Evolutionary conservation across 192 early-diverging fungal species (phyloP), one percentile per base, ranked within the genome.

Genomic region (Coemansia guatemalensis): DNA sequence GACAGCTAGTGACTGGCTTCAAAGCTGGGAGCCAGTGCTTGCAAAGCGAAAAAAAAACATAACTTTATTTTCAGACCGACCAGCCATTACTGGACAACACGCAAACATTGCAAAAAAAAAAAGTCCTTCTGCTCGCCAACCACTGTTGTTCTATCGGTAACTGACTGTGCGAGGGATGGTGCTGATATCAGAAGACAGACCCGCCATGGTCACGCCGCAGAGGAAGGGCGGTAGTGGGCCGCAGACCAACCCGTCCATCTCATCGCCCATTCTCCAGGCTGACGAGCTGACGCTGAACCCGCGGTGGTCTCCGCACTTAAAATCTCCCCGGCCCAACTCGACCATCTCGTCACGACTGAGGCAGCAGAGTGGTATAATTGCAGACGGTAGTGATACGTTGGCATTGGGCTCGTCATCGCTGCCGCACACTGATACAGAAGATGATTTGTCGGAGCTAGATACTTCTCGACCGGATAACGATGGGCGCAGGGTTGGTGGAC

Each of bases 271-370:
- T 26, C 50, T 83, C 21, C 71, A 79, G 48, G 81, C 81, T 12
- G 81, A 83, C 48, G 81, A 83, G 56, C 72, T 83, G 11, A 72
- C 69, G 55, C 35, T 83, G 30, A 79, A 83, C 47, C 81, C 81
- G 49, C 76, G 76, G 41, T 83, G 81, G 81, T 83, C 81, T 0
- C 81, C 81, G 8, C 73, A 74, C 25, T 52, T 78, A 23, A 77
- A 73, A 24, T 83, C 81, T 54, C 81, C 81, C 0, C 76, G 65
- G 26, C 69, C 72, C 29, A 75, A 67, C 50, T 59, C 76, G 20
- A 81, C 69, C 18, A 81, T 81, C 23, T 67, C 73, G 12, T 75
- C 71, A 22, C 64, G 78, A 44, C 62, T 81, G 17, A 50, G 69
- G 54, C 72, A 63, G 48, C 71, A 71, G 49, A 59, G 47, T 54